Conservation (phyloP, 148 eudicot species). For the Suaeda aralocaspica region DNA sequence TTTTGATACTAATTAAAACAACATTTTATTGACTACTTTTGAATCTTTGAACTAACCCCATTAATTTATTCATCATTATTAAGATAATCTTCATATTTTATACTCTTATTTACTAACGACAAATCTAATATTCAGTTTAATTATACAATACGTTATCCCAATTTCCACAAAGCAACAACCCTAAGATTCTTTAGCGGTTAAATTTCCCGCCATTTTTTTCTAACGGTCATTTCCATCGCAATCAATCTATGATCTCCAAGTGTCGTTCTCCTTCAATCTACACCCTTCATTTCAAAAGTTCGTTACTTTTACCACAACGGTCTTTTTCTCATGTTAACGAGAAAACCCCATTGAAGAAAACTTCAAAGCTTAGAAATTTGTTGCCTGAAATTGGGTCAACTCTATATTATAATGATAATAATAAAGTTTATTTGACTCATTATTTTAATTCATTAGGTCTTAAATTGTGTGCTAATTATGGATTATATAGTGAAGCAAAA, state of each 20-base stretch:
- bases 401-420: slow-evolving; percentile 13
- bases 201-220: slow-evolving; percentile 17
- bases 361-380: slow-evolving; percentile 21
- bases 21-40: slow-evolving; percentile 14
- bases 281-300: slow-evolving; percentile 26
- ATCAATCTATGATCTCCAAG: slow-evolving; percentile 20
- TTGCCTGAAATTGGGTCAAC: slow-evolving; percentile 10
- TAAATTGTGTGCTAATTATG: slow-evolving; percentile 28
- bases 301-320: slow-evolving; percentile 14
- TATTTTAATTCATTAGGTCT: slow-evolving; percentile 31
- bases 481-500: slow-evolving; percentile 26
- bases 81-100: not conserved
- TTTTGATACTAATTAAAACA: slow-evolving; percentile 3
- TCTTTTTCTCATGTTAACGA: slow-evolving; percentile 10
- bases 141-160: too few relatives aligned
- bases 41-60: slow-evolving; percentile 17
- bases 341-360: slow-evolving; percentile 10
- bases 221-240: slow-evolving; percentile 20
- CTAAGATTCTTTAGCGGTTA: slow-evolving; percentile 10
- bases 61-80: not conserved
- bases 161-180: not conserved
- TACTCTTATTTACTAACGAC: slow-evolving; percentile 2
- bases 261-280: slow-evolving; percentile 20
- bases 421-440: slow-evolving; percentile 23
- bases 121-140: slow-evolving; percentile 2